These are phyloP conservation scores for Gaeumannomyces tritici DNA, from an alignment of 2,329 filamentous ascomycete genomes.

Conservation along the genomic window DNA sequence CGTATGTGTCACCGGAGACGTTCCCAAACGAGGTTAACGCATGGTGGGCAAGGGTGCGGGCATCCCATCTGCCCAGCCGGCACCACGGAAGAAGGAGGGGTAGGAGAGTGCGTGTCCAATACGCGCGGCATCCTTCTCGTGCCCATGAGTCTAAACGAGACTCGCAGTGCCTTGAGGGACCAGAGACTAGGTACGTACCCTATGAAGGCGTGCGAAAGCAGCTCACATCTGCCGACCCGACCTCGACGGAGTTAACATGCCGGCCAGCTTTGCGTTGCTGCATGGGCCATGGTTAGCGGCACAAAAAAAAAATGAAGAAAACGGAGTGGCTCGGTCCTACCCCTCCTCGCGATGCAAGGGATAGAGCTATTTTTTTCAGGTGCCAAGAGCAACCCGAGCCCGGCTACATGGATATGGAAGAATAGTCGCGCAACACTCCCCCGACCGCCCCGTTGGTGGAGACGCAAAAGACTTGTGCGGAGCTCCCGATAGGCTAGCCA, in stretches of 20 bases:
- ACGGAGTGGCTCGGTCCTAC: neutral
- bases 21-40: neutral
- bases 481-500: no score
- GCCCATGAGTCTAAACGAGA: no score
- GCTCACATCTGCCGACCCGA: neutral
- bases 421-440: no score
- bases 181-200: no score
- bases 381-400: no score
- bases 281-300: neutral
- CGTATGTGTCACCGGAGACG: neutral
- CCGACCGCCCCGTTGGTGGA: no score
- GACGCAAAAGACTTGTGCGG: no score
- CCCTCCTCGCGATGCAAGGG: neutral
- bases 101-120: neutral
- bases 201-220: no score
- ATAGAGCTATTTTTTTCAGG: neutral
- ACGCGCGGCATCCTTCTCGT: no score
- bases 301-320: neutral
- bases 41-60: neutral
- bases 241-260: neutral
- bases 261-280: neutral
- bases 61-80: neutral
- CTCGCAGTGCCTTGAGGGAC: no score
- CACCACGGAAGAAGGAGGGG: no score
- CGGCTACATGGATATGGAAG: no score